Evolutionary conservation across 805 yeast species (phyloP).

Genomic region (Metschnikowia sp.): DNA sequence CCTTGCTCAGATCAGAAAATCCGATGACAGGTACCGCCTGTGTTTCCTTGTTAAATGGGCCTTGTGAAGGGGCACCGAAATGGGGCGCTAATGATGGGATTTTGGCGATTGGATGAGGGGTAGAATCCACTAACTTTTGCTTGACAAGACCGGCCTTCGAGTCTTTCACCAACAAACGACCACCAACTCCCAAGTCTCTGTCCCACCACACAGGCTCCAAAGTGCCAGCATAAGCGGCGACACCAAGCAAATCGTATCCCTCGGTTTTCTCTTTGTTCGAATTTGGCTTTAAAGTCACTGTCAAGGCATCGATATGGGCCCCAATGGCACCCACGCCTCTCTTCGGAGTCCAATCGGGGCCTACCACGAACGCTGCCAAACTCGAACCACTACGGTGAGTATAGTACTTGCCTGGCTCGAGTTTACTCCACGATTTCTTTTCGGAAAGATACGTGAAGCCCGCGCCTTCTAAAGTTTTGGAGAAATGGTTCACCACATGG

Average conservation of each 20-base stretch:
- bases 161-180: conserved; percentile 57
- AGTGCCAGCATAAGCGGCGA: conserved; percentile 81
- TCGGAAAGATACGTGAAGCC: conserved; percentile 71
- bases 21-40: conserved; percentile 79
- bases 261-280: conserved; percentile 60
- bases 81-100: conserved; percentile 87
- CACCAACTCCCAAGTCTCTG: conserved; percentile 83
- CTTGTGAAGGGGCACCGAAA: conserved; percentile 65
- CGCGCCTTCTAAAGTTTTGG: conserved; percentile 44
- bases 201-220: conserved; percentile 70
- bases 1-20: conserved; percentile 38
- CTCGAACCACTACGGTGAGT: conserved; percentile 68
- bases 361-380: conserved; percentile 67
- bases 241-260: conserved; percentile 76
- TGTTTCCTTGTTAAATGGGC: conserved; percentile 75
- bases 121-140: conserved; percentile 49
- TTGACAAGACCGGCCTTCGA: conserved; percentile 30
- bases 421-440: conserved; percentile 48
- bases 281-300: conserved; percentile 67
- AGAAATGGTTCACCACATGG: conserved; percentile 61
- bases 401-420: conserved; percentile 56
- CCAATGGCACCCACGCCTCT: conserved; percentile 70
- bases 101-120: conserved; percentile 71
- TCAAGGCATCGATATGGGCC: conserved; percentile 71
- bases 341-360: conserved; percentile 60